A percentile compares a stretch with the other conserved stretches of the same genome.
These are phyloP conservation scores for Kodamaea neixiangensis DNA, from an alignment of 805 yeast genomes.

Conservation along the genomic window DNA sequence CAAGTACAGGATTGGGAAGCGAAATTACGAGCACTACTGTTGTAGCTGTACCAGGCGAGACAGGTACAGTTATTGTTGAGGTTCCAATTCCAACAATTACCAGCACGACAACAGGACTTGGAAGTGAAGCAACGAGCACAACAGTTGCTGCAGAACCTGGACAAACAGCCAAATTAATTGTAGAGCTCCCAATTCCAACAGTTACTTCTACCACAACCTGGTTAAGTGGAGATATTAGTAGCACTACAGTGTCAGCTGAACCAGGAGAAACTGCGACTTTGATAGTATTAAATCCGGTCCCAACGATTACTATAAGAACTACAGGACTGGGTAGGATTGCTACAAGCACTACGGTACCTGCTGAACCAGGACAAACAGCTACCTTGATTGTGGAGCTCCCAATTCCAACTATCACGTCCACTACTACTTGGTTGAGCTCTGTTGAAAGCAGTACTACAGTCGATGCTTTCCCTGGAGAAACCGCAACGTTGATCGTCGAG, in stretches of 20 bases:
- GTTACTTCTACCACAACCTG: not conserved
- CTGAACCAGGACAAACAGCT: slow-evolving; percentile 7
- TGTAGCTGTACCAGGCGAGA: not conserved
- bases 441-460: slow-evolving; percentile 11
- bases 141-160: not conserved
- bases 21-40: not conserved
- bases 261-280: not conserved
- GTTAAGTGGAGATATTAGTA: not conserved
- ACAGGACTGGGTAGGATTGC: slow-evolving; percentile 12
- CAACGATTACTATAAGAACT: slow-evolving; percentile 12
- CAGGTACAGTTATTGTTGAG: not conserved
- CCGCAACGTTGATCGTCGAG: slow-evolving; percentile 14
- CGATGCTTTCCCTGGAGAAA: slow-evolving; percentile 10
- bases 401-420: slow-evolving; percentile 15
- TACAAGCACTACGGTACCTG: slow-evolving; percentile 12
- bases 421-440: slow-evolving; percentile 10
- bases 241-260: not conserved
- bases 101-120: not conserved
- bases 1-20: not conserved
- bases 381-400: slow-evolving; percentile 19
- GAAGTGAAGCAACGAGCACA: not conserved
- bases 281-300: slow-evolving; percentile 9
- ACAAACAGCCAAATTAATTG: not conserved
- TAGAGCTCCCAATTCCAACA: not conserved
- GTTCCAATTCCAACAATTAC: not conserved